Conservation (phyloP, 768 basidiomycete species). For the Tylopilus sp. region DNA sequence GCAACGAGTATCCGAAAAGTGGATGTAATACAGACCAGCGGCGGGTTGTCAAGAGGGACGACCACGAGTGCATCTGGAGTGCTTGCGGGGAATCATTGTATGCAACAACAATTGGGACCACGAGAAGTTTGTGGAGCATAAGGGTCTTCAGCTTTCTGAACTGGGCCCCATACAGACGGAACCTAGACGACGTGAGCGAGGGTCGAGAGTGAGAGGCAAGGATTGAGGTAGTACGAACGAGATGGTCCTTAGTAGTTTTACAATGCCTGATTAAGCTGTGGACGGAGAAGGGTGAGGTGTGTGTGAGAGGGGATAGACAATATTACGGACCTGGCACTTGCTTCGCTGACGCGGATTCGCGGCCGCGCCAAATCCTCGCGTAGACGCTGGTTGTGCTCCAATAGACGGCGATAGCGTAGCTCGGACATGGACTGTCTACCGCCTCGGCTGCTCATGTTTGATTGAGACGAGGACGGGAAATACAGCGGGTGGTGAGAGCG, state of each 20-base stretch:
- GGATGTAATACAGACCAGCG: conserved; percentile 17
- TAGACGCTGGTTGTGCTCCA: conserved; percentile 72
- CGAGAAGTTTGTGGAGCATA: conserved; percentile 69
- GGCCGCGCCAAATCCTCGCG: conserved; percentile 71
- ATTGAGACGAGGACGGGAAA: conserved; percentile 1
- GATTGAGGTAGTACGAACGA: conserved; percentile 38
- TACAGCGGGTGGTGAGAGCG: background rate
- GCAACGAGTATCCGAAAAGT: conserved; percentile 3
- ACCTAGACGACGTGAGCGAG: conserved; percentile 48
- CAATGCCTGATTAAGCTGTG: conserved; percentile 69
- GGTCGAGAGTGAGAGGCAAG: conserved; percentile 1
- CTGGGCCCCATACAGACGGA: conserved; percentile 95
- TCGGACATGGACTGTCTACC: conserved; percentile 75
- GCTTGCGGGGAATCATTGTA: conserved; percentile 42
- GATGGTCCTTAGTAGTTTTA: conserved; percentile 69
- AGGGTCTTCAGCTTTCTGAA: conserved; percentile 90
- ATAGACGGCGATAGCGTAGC: conserved; percentile 73
- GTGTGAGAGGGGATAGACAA: background rate
- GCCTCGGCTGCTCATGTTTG: conserved; percentile 58
- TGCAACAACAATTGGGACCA: conserved; percentile 50
- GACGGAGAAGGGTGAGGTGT: conserved; percentile 4
- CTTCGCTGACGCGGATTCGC: conserved; percentile 70
- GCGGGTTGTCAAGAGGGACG: conserved; percentile 1
- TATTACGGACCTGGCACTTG: conserved; percentile 54
- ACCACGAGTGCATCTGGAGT: background rate